Evolutionary conservation across 805 yeast genomes (phyloP), one percentile per base, ranked within the genome.

Genomic region (Priceomyces melissophilus): DNA sequence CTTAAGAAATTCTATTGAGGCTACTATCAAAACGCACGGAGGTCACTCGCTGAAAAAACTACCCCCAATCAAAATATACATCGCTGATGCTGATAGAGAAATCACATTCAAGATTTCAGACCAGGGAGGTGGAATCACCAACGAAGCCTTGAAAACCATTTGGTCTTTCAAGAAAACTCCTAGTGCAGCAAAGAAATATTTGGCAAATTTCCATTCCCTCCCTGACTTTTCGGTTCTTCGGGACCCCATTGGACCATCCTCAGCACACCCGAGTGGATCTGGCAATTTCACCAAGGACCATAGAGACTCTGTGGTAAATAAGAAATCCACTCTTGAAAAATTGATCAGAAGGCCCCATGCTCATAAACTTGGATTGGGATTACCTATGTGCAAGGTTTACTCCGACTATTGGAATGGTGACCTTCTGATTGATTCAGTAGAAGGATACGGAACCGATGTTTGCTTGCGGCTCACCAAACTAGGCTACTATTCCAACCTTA

Each of bases 321-420:
- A 66, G 35, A 57, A 58, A 28, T 73, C 81, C 3, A 84, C 93
- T 1, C 66, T 90, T 43, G 71, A 75, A 38, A 73, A 78, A 23
- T 71, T 90, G 52, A 76, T 84, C 32, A 73, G 82, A 26, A 75
- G 97, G 46, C 85, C 93, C 1, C 81, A 85, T 20, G 76, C 84
- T 44, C 76, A 76, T 52, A 85, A 84, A 39, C 64, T 91, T 23
- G 97, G 97, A 0, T 74, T 91, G 44, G 96, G 97, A 0, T 67
- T 91, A 45, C 96, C 98, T 0, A 81, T 91, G 84, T 85, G 96
- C 54, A 82, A 87, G 50, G 87, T 90, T 0, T 91, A 91, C 57
- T 87, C 96, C 0, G 97, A 91, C 52, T 91, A 91, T 61, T 91
- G 98, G 98, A 93, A 90, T 52, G 98, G 98, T 5, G 86, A 84